Evolutionary conservation across 192 early-diverging fungal genomes (phyloP), one percentile per base, ranked within the genome.

Genomic region (Pilobolus umbonatus): DNA sequence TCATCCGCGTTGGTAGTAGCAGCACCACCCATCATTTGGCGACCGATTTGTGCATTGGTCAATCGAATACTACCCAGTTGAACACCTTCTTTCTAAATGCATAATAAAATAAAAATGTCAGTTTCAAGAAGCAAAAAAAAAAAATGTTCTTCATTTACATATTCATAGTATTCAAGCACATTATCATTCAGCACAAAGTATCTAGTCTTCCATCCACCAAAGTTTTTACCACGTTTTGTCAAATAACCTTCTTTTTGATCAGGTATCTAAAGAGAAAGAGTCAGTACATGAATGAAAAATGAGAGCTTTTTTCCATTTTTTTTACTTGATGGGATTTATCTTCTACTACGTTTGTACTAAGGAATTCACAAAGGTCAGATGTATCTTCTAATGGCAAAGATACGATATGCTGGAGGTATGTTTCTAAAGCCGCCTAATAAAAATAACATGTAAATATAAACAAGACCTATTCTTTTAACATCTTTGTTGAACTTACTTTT

Each of bases 201-300:
- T 55, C 93, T 80, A 39, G 88, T 77, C 67, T 98, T 98, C 94
- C 94, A 96, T 11, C 92, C 94, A 56, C 95, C 94, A 88, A 96
- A 96, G 67, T 88, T 94, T 63, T 95, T 98, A 34, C 95, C 94
- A 73, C 85, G 85, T 66, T 96, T 98, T 44, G 90, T 87, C 55
- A 97, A 69, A 53, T 89, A 92, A 5, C 94, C 94, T 71, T 91
- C 91, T 61, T 88, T 94, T 60, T 76, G 74, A 0, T 82, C 85
- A 24, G 80, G 61, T 30, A 74, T 69, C 54, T 82, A 68, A 42
- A 25, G 28, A 34, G 74, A 44, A 21, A 44, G 22, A 44, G 5
- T 9, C 7, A 4, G 0, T 1, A 1, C 0, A 10, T n/a, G 22
- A 2, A 15, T 38, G 9, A 38, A 15, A 38, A 2, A 12, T 38